Conservation (phyloP, 331 rosid genomes). For the Quercus lobata region DNA sequence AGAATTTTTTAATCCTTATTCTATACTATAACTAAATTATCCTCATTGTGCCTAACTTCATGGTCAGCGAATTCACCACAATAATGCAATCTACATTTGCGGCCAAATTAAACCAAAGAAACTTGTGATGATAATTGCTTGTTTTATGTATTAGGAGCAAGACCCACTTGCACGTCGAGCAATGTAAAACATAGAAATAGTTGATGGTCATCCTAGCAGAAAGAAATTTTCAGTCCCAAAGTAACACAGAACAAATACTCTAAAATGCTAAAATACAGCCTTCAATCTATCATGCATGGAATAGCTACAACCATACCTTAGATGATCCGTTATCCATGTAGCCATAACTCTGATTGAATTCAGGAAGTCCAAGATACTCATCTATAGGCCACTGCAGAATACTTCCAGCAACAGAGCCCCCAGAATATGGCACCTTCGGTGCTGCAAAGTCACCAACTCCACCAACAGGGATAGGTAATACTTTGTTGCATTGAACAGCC, state of each 20-base stretch:
- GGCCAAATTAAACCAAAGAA: background rate
- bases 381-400: conserved; percentile 70
- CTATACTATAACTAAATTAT: no score
- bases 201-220: background rate
- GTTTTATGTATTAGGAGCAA: background rate
- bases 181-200: background rate
- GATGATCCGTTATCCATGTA: conserved; percentile 71
- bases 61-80: background rate
- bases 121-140: background rate
- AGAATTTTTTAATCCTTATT: no score
- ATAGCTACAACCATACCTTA: conserved; percentile 56
- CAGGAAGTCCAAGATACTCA: conserved; percentile 61
- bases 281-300: background rate
- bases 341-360: conserved; percentile 51
- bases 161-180: background rate
- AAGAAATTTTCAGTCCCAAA: background rate
- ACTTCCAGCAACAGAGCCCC: conserved; percentile 60
- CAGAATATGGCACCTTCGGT: conserved; percentile 39
- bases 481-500: conserved; percentile 36
- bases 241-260: background rate
- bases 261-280: background rate
- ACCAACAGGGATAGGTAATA: conserved; percentile 35
- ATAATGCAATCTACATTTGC: background rate
- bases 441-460: conserved; percentile 44
- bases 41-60: no score